Evolutionary conservation across 352 stramenopile species (phyloP).

Genomic region (Phytophthora kernoviae): DNA sequence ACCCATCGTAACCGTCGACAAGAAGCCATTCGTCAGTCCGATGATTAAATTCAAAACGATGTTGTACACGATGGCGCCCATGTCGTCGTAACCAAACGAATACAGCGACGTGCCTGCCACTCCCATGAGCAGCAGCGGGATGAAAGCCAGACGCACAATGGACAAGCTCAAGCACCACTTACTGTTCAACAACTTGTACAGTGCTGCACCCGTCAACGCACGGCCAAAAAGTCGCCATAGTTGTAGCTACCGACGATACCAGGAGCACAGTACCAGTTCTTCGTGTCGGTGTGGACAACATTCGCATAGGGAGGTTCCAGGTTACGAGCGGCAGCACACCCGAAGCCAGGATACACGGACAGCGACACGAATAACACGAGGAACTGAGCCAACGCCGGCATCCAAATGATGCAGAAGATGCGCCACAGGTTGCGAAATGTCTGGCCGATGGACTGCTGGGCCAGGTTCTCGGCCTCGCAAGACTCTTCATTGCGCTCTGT

Average conservation of each 20-base stretch:
- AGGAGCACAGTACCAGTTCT: slow-evolving; percentile 44
- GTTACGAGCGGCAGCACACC: slow-evolving; percentile 34
- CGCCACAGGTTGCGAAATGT: slow-evolving; percentile 40
- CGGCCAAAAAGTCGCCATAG: slow-evolving; percentile 56
- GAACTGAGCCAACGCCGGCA: slow-evolving; percentile 45
- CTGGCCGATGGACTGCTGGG: slow-evolving; percentile 21
- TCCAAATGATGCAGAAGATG: slow-evolving; percentile 51
- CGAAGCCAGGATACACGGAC: slow-evolving; percentile 45
- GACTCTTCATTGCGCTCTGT: slow-evolving; percentile 42
- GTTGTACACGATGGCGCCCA: slow-evolving; percentile 31
- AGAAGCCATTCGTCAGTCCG: slow-evolving; percentile 44
- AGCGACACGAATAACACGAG: slow-evolving; percentile 59
- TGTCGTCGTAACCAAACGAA: slow-evolving; percentile 32
- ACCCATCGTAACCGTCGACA: slow-evolving; percentile 59
- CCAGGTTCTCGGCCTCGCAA: slow-evolving; percentile 23
- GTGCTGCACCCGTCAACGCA: slow-evolving; percentile 35
- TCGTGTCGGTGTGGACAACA: slow-evolving; percentile 8
- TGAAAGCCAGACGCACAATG: slow-evolving; percentile 40
- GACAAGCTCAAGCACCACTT: slow-evolving; percentile 35
- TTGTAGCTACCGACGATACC: slow-evolving; percentile 55
- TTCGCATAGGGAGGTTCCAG: slow-evolving; percentile 17
- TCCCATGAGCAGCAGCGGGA: slow-evolving; percentile 52
- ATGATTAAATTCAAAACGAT: slow-evolving; percentile 43
- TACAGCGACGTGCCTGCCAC: slow-evolving; percentile 47
- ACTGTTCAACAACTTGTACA: slow-evolving; percentile 52